Conservation (phyloP, 1,284 basidiomycete species). For the Cutaneotrichosporon spelunceum region DNA sequence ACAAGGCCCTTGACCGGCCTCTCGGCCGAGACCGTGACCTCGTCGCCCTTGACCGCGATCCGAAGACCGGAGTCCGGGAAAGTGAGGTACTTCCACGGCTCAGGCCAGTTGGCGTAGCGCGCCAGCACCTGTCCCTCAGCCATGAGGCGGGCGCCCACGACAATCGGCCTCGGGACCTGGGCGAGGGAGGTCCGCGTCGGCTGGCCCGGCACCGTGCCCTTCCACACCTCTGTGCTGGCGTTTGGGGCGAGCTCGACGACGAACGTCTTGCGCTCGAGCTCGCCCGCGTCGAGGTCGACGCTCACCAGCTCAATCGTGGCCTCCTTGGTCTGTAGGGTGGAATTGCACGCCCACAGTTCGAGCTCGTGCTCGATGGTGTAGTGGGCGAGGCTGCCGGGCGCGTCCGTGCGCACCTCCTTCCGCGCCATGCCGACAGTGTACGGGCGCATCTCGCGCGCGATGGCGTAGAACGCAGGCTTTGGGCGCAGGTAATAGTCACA, state of each 20-base stretch:
- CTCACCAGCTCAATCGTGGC: conserved; percentile 64
- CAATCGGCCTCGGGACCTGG: conserved; percentile 63
- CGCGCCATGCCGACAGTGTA: conserved; percentile 70
- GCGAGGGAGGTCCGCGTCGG: conserved; percentile 63
- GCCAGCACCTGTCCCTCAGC: conserved; percentile 57
- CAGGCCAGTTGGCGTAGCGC: conserved; percentile 70
- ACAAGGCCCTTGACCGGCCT: conserved; percentile 81
- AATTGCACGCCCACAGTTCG: conserved; percentile 81
- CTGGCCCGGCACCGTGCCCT: conserved; percentile 65
- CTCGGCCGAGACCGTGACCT: conserved; percentile 60
- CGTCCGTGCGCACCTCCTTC: conserved; percentile 63
- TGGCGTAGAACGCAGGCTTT: conserved; percentile 69
- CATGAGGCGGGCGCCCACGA: conserved; percentile 71
- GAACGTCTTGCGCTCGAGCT: conserved; percentile 56
- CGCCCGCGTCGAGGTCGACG: conserved; percentile 58
- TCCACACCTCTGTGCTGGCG: conserved; percentile 75
- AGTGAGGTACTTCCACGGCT: conserved; percentile 83
- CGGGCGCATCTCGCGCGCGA: conserved; percentile 66
- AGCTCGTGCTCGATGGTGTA: conserved; percentile 61
- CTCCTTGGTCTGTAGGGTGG: conserved; percentile 60
- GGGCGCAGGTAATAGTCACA: conserved; percentile 72
- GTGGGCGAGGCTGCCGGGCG: conserved; percentile 62
- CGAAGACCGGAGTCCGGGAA: conserved; percentile 67
- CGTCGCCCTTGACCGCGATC: conserved; percentile 60
- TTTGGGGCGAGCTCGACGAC: conserved; percentile 64